Conservation (phyloP, 179 eudicot genomes). For the Patellifolia procumbens region DNA sequence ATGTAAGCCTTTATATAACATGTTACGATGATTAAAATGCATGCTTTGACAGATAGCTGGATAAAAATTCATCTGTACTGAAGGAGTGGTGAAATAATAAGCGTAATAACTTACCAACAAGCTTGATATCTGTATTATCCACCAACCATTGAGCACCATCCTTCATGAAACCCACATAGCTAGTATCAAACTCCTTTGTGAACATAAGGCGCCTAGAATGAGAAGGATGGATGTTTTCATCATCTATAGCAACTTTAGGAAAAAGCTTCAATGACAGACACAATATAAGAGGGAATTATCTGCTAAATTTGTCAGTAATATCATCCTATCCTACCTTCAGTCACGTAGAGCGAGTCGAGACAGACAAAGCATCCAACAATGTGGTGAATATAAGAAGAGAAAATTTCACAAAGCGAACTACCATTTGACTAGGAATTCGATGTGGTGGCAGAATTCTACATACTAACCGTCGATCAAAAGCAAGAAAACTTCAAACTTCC, state of each 20-base stretch:
- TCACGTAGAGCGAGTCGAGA: not conserved
- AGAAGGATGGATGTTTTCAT: not conserved
- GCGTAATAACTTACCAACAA: conserved; percentile 60
- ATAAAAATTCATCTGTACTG: too few relatives aligned
- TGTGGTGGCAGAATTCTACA: too few relatives aligned
- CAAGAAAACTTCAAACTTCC: not conserved
- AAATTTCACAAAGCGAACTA: not conserved
- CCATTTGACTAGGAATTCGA: not conserved
- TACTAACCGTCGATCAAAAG: too few relatives aligned
- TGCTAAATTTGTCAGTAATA: not conserved
- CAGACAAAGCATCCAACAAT: not conserved
- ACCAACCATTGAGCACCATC: conserved; percentile 89
- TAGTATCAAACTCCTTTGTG: conserved; percentile 69
- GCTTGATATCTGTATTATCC: conserved; percentile 82
- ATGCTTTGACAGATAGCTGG: not conserved
- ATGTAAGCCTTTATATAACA: too few relatives aligned
- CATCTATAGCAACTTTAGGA: not conserved
- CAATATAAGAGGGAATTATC: not conserved
- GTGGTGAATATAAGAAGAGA: not conserved
- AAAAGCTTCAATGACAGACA: not conserved
- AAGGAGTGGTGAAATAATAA: not conserved
- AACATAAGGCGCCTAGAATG: conserved; percentile 64
- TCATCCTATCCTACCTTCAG: not conserved
- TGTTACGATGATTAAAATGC: too few relatives aligned
- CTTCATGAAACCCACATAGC: conserved; percentile 79